These are phyloP conservation scores for Aspergillus ochraceus DNA, from an alignment of 2,329 filamentous ascomycete species.

Conservation along the genomic window DNA sequence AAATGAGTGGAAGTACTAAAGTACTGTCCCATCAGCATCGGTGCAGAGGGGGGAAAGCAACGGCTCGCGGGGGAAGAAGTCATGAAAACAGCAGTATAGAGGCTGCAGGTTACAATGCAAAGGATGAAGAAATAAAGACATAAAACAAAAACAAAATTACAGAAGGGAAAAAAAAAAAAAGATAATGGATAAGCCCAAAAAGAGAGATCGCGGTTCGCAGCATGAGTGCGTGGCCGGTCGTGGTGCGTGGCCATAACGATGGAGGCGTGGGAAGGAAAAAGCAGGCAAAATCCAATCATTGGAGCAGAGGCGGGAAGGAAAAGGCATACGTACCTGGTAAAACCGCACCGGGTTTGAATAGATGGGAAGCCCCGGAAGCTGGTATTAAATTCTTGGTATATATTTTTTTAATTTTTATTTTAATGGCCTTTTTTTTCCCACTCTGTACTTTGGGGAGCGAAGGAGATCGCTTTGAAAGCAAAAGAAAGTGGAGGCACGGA, in stretches of 20 bases:
- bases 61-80: neutral
- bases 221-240: conserved; percentile 13
- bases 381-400: conserved; percentile 23
- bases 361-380: conserved; percentile 11
- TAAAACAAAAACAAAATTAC: conserved; percentile 11
- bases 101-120: too few species aligned
- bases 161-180: conserved; percentile 8
- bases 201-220: conserved; percentile 7
- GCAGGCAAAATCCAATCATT: conserved; percentile 13
- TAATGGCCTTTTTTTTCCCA: conserved; percentile 5
- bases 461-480: conserved; percentile 19
- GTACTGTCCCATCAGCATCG: conserved; percentile 15
- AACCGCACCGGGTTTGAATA: conserved; percentile 20
- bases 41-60: neutral
- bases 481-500: conserved; percentile 30
- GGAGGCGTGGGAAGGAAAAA: conserved; percentile 19
- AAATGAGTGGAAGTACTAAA: conserved; percentile 7
- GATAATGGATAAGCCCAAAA: conserved; percentile 22
- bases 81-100: neutral
- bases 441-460: conserved; percentile 7
- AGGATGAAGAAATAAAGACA: conserved; percentile 5
- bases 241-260: conserved; percentile 30
- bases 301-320: conserved; percentile 18
- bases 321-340: conserved; percentile 23
- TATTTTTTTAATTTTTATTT: conserved; percentile 12